phyloP scores from a whole-genome alignment of 2,329 filamentous ascomycete genomes.

The Periconia digitata region DNA sequence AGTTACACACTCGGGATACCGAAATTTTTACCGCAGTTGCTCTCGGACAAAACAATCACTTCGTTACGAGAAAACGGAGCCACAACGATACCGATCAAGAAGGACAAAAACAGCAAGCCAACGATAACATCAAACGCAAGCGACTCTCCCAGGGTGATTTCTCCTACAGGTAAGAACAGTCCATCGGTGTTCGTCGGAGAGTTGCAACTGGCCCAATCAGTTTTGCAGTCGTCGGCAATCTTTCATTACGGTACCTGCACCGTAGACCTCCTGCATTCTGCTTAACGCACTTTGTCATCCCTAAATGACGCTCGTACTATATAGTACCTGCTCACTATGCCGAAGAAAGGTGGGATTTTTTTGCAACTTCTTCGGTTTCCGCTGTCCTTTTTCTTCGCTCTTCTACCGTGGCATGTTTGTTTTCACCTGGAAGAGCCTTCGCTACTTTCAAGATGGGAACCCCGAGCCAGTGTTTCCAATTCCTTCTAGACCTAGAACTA shows the following conservation, averaged over 20 bases:
- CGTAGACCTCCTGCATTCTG: no score
- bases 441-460: background rate
- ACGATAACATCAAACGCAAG: conserved; percentile 40
- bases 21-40: conserved; percentile 18
- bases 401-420: no score
- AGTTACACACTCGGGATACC: conserved; percentile 2
- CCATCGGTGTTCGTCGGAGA: background rate
- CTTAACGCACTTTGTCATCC: no score
- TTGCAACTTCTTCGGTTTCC: no score
- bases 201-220: background rate
- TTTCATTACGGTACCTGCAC: no score
- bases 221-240: background rate
- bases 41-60: conserved; percentile 37
- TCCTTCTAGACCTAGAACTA: background rate
- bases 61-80: conserved; percentile 38
- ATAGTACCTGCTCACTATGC: no score
- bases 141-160: conserved; percentile 38
- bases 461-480: background rate
- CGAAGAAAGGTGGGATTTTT: no score
- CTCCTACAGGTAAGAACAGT: conserved; percentile 34
- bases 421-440: background rate
- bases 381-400: no score
- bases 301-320: no score
- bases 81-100: conserved; percentile 39
- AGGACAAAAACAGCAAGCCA: conserved; percentile 35